These are phyloP conservation scores for Camellia oleifera DNA, from an alignment of 179 eudicot genomes.

Conservation along the genomic window DNA sequence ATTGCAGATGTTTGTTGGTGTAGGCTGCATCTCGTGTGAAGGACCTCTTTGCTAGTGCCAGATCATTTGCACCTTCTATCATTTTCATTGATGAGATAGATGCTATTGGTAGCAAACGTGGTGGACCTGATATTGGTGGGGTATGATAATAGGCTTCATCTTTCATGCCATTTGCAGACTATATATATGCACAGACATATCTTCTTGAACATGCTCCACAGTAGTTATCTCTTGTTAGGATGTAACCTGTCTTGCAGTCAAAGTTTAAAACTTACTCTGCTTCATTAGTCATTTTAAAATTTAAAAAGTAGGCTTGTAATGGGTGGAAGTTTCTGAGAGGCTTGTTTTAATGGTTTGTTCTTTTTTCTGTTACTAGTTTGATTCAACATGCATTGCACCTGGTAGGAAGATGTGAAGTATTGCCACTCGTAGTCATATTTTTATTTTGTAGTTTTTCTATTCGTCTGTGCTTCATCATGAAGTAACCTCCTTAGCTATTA, in stretches of 20 bases:
- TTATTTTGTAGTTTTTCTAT: no score
- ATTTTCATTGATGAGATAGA: constrained; percentile 96
- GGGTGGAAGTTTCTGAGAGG: neutral
- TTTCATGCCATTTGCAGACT: neutral
- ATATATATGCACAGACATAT: neutral
- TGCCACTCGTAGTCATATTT: neutral
- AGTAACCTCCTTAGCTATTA: no score
- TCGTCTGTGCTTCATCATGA: no score
- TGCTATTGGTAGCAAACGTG: constrained; percentile 98
- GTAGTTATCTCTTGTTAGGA: neutral
- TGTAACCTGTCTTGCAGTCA: neutral
- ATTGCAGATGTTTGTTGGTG: constrained; percentile 88
- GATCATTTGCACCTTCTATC: constrained; percentile 86
- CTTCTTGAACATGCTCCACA: neutral
- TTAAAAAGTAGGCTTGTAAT: neutral
- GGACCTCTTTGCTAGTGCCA: constrained; percentile 87
- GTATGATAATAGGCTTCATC: constrained; percentile 26
- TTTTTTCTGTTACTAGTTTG: neutral
- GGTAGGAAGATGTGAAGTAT: neutral
- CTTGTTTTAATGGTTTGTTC: neutral
- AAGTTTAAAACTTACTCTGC: neutral
- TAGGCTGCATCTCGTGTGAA: constrained; percentile 95
- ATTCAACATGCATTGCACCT: neutral
- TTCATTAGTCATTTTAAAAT: neutral
- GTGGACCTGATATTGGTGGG: constrained; percentile 98